Evolutionary conservation across 352 stramenopile genomes (phyloP).

Genomic region (Pythium sukuiense): DNA sequence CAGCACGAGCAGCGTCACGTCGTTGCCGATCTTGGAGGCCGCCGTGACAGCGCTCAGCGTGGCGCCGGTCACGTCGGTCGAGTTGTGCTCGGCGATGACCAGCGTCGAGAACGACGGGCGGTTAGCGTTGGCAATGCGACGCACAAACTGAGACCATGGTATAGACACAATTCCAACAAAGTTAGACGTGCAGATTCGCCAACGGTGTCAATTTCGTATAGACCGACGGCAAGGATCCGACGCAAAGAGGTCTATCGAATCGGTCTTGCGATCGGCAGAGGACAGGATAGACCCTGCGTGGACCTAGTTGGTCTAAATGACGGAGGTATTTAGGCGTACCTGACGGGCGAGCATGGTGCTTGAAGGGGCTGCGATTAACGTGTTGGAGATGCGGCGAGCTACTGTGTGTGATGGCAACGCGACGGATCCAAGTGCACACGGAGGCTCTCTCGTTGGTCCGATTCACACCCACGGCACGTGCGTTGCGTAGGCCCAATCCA

Average conservation of each 20-base stretch:
- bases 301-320: not conserved
- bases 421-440: not conserved
- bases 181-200: not conserved
- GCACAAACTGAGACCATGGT: conserved; percentile 42
- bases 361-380: not conserved
- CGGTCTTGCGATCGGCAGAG: not conserved
- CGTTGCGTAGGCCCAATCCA: conserved; percentile 22
- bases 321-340: conserved; percentile 15
- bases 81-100: conserved; percentile 89
- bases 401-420: not conserved
- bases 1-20: conserved; percentile 79
- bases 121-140: conserved; percentile 40
- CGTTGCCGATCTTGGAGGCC: conserved; percentile 75
- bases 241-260: not conserved
- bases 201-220: conserved; percentile 2
- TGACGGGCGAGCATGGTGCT: conserved; percentile 39
- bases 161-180: not conserved
- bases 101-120: conserved; percentile 65
- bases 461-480: conserved; percentile 19
- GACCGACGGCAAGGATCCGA: not conserved
- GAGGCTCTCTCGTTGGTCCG: conserved; percentile 9
- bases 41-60: conserved; percentile 89
- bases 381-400: conserved; percentile 5
- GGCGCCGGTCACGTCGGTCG: conserved; percentile 54
- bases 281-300: conserved; percentile 8